Percentiles rank a stretch among this genome's conserved stretches.
Evolutionary conservation across 306 rosid genomes (phyloP).

Genomic region (Vicia faba): DNA sequence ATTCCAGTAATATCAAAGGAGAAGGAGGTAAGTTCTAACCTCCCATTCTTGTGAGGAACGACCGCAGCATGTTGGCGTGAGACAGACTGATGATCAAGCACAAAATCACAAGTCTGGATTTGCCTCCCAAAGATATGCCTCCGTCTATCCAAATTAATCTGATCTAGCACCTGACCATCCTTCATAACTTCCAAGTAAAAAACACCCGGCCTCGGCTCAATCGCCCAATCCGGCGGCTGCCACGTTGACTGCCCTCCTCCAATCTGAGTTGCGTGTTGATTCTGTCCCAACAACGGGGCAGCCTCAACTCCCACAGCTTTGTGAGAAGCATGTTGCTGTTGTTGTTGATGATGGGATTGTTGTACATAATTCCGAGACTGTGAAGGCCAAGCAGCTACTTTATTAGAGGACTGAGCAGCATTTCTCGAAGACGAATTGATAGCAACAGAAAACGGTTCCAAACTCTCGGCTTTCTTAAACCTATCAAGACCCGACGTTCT

Average conservation of each 20-base stretch:
- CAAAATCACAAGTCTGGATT: slow-evolving; percentile 75
- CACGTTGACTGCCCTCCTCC: slow-evolving; percentile 91
- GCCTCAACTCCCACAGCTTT: slow-evolving; percentile 56
- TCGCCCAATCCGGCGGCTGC: slow-evolving; percentile 99
- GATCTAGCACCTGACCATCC: slow-evolving; percentile 81
- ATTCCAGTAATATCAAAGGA: slow-evolving; percentile 27
- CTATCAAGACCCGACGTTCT: slow-evolving; percentile 87
- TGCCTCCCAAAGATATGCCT: slow-evolving; percentile 88
- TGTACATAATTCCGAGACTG: slow-evolving; percentile 39
- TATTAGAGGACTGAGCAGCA: slow-evolving; percentile 44
- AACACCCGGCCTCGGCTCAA: slow-evolving; percentile 88
- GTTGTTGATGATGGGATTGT: slow-evolving; percentile 47
- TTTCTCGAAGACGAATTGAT: slow-evolving; percentile 51
- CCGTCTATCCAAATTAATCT: slow-evolving; percentile 68
- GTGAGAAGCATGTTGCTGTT: slow-evolving; percentile 49
- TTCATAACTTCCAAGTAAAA: slow-evolving; percentile 82
- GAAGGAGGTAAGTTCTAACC: slow-evolving; percentile 52
- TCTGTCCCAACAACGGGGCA: slow-evolving; percentile 67
- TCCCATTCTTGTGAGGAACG: slow-evolving; percentile 93
- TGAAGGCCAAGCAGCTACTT: slow-evolving; percentile 45
- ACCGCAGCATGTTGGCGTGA: slow-evolving; percentile 98
- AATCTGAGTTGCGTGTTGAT: slow-evolving; percentile 66
- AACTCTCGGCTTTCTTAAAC: slow-evolving; percentile 88
- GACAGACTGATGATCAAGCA: slow-evolving; percentile 96
- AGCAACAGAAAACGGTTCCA: slow-evolving; percentile 78